Conservation (phyloP, 2,329 filamentous ascomycete species). For the Calonectria leucothoes region DNA sequence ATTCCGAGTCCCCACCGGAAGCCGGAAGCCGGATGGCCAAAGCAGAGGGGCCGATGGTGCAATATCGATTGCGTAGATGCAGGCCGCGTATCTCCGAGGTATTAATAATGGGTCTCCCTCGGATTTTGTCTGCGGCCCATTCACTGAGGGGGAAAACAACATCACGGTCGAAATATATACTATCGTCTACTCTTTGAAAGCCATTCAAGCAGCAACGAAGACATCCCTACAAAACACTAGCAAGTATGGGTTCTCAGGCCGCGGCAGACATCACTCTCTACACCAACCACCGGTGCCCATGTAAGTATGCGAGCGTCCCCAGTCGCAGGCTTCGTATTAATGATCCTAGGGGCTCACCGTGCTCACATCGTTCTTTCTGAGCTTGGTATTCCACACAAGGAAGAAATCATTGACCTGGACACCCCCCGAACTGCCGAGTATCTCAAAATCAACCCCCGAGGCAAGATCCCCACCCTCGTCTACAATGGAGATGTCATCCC, state of each 20-base stretch:
- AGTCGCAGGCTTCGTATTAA: neutral
- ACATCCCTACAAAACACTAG: neutral
- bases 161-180: neutral
- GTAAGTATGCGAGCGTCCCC: conserved; percentile 42
- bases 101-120: neutral
- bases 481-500: conserved; percentile 76
- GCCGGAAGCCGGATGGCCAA: neutral
- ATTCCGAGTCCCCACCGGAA: neutral
- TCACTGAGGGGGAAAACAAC: neutral
- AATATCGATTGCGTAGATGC: neutral
- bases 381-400: conserved; percentile 73
- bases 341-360: conserved; percentile 72
- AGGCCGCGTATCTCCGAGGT: conserved; percentile 3
- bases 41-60: neutral
- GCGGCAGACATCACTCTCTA: conserved; percentile 69
- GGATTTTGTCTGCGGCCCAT: neutral
- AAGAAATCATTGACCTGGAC: conserved; percentile 78
- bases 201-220: neutral
- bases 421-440: conserved; percentile 79
- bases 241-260: conserved; percentile 31
- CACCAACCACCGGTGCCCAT: conserved; percentile 77
- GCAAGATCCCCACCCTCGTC: conserved; percentile 78
- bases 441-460: conserved; percentile 81
- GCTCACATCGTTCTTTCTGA: conserved; percentile 79
- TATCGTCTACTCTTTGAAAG: neutral